A percentile compares a stretch with the other conserved stretches of the same genome.
These are phyloP conservation scores for Pontederia paniculata DNA, from an alignment of 176 grass and related monocot species.

Conservation along the genomic window DNA sequence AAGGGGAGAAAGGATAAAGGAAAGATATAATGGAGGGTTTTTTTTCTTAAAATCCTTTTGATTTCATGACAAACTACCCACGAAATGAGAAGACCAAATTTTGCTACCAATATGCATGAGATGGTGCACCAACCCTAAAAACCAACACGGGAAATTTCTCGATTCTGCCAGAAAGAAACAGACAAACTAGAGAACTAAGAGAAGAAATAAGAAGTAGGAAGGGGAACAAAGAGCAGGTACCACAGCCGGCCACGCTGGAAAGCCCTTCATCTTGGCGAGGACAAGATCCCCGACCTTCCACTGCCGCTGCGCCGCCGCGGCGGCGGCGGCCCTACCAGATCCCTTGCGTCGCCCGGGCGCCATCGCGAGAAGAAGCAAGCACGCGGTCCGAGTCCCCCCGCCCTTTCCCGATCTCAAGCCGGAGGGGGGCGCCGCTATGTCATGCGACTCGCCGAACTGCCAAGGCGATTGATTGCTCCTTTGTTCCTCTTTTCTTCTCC, in stretches of 20 bases:
- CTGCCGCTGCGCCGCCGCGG: constrained; percentile 47
- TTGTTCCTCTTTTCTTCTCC: too few relatives aligned
- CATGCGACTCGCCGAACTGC: too few relatives aligned
- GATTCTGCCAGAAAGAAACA: background rate
- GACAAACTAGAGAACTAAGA: constrained; percentile 20
- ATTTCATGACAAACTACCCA: too few relatives aligned
- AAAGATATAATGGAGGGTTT: too few relatives aligned
- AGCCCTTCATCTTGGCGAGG: constrained; percentile 97
- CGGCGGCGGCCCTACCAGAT: constrained; percentile 31
- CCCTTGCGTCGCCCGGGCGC: constrained; percentile 62
- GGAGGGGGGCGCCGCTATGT: background rate
- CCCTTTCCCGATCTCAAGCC: constrained; percentile 23
- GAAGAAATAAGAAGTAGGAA: background rate
- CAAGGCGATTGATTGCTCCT: too few relatives aligned
- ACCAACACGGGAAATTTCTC: constrained; percentile 4
- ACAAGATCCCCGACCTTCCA: constrained; percentile 99
- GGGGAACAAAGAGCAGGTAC: constrained; percentile 21
- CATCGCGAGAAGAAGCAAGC: constrained; percentile 30
- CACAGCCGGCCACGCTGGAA: constrained; percentile 92
- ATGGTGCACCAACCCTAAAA: too few relatives aligned
- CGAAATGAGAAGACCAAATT: too few relatives aligned
- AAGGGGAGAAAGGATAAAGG: too few relatives aligned
- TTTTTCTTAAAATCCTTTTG: too few relatives aligned
- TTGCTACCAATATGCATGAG: too few relatives aligned
- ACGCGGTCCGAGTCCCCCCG: constrained; percentile 16